phyloP scores from a whole-genome alignment of 2,329 filamentous ascomycete species.

The Stemphylium beticola region DNA sequence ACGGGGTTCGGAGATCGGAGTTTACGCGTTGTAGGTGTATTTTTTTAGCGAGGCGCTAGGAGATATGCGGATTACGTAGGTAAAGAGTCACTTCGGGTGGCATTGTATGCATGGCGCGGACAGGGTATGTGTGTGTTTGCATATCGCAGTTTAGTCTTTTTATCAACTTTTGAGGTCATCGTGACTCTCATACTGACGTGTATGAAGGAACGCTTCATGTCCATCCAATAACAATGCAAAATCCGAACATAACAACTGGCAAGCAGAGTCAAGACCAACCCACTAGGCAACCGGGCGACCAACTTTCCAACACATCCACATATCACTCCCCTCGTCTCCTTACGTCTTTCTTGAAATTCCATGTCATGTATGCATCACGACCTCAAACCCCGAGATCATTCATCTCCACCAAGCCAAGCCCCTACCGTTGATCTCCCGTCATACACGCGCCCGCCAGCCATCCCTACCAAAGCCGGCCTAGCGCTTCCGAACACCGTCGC shows the following conservation, averaged over 20 bases:
- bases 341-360: neutral
- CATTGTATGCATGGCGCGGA: neutral
- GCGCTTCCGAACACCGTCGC: conserved; percentile 1
- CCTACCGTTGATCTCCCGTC: conserved; percentile 7
- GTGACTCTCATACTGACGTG: no score
- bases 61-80: neutral
- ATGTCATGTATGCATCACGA: neutral
- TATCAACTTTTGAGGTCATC: no score
- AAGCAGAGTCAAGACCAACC: neutral
- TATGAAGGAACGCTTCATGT: no score
- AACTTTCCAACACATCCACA: neutral
- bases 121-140: neutral
- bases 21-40: no score
- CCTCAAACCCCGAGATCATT: neutral
- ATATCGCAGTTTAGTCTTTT: neutral
- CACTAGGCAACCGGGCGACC: neutral
- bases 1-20: neutral
- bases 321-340: neutral
- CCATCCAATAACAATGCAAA: no score
- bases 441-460: neutral
- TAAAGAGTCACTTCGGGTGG: neutral
- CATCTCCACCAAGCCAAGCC: neutral
- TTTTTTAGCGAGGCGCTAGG: neutral
- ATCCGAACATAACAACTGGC: no score
- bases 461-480: neutral